Base-by-base conservation (phyloP, 306 rosid genomes). In the Gastrolobium bilobum region DNA sequence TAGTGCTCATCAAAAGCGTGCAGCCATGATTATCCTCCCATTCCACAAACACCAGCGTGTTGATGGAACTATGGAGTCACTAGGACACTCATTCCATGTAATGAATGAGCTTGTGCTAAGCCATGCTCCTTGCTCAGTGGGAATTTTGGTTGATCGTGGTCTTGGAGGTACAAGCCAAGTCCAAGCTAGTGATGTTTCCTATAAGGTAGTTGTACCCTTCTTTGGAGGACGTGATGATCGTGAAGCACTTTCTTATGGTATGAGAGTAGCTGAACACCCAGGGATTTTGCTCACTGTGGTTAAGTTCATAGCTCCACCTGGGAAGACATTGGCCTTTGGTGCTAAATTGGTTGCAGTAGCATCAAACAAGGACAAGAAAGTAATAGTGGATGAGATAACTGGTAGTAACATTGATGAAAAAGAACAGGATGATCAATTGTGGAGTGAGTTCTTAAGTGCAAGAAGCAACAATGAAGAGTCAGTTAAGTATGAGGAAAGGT, bases 141-240 rank as follows among this genome's bases (percentile, higher is more conserved):
- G 92, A 65, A 88, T 91, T 48, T 44, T 91, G 9, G 82, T 91
- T 7, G 97, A 91, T 52, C 82, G 97, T 0, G 92, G 94, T 4
- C 83, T 91, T 1, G 94, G 92, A 20, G 97, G 97, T 1, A 83
- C 92, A 4, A 78, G 90, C 3, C 97, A 91, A 64, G 93, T 91
- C 26, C 89, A 87, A 2, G 88, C 97, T 0, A 85, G 92, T 40
- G 92, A 91, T 1, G 80, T 91, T 8, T 83, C 90, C 0, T 91
- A 79, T 7, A 57, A 52, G 1, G 68, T 87, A 0, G 57, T 80
- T 4, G 86, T 89, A 4, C 82, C 89, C 0, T 91, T 79, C 70
- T 91, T 88, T 10, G 92, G 97, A 5, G 97, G 97, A 20, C 66
- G 76, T 1, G 97, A 91, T 10, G 91, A 88, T 53, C 84, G 91